Percentiles rank a stretch among this genome's conserved stretches.
phyloP scores from a whole-genome alignment of 352 stramenopile genomes.

The Halophytophthora polymorphica region DNA sequence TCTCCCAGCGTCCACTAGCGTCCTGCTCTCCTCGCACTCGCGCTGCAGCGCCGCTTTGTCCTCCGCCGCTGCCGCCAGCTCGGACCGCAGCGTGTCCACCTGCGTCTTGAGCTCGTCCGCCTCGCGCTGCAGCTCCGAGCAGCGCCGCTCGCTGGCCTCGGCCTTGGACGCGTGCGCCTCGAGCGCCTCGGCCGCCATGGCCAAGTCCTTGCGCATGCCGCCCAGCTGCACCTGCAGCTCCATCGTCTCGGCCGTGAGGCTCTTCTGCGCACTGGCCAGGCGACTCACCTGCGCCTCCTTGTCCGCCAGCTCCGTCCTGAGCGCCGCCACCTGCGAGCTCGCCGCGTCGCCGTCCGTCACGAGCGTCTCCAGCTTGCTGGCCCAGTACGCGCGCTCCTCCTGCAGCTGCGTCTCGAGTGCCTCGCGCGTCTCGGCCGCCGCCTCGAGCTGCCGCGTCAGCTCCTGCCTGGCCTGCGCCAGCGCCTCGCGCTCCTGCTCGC shows the following conservation, averaged over 20 bases:
- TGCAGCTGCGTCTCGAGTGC: constrained; percentile 39
- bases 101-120: constrained; percentile 32
- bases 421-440: constrained; percentile 14
- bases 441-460: constrained; percentile 28
- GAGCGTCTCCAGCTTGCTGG: constrained; percentile 61
- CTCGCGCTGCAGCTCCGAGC: constrained; percentile 54
- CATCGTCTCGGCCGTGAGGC: constrained; percentile 61
- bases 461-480: constrained; percentile 21
- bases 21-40: constrained; percentile 26
- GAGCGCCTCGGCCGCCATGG: constrained; percentile 61
- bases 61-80: constrained; percentile 16
- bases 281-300: constrained; percentile 74
- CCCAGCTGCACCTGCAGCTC: constrained; percentile 57
- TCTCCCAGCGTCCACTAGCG: constrained; percentile 28
- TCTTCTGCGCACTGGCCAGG: constrained; percentile 54
- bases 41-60: constrained; percentile 31
- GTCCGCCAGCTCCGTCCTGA: constrained; percentile 41
- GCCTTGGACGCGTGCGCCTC: constrained; percentile 62
- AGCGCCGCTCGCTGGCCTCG: constrained; percentile 49
- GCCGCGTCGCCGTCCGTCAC: constrained; percentile 54
- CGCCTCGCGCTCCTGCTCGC: constrained; percentile 21
- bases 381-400: constrained; percentile 68
- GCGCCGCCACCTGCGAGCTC: constrained; percentile 32
- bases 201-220: constrained; percentile 60
- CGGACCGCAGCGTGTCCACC: too few species aligned